Evolutionary conservation across 495 filamentous ascomycete species (phyloP).

Genomic region (Xylaria nigripes): DNA sequence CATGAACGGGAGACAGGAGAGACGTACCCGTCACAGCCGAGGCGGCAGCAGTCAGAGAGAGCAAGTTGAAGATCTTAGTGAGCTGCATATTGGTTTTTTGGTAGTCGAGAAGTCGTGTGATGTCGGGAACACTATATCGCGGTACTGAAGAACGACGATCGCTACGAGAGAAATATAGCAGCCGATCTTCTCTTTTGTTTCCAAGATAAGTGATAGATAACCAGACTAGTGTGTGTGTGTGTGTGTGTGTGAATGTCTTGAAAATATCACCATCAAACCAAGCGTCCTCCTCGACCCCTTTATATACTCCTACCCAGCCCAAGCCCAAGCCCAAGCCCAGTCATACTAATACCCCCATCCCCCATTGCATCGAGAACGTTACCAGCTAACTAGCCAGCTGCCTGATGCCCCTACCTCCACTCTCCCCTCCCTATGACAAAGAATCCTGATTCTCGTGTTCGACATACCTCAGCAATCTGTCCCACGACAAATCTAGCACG

Average conservation of each 20-base stretch:
- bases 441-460: not conserved
- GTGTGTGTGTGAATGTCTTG: no score
- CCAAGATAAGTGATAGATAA: not conserved
- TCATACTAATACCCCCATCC: no score
- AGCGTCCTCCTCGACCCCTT: no score
- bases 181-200: not conserved
- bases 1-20: not conserved
- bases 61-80: conserved; percentile 34
- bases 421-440: not conserved
- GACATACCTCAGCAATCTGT: not conserved
- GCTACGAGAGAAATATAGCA: not conserved
- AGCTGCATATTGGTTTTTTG: conserved; percentile 38
- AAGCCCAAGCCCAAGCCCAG: no score
- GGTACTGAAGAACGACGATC: not conserved
- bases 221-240: no score
- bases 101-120: not conserved
- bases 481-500: not conserved
- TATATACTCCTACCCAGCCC: no score
- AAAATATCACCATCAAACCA: no score
- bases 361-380: no score
- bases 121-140: no score
- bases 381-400: no score
- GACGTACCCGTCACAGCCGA: conserved; percentile 29
- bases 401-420: no score
- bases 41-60: conserved; percentile 28